Evolutionary conservation across 495 filamentous ascomycete species (phyloP).

Genomic region (Durotheca rogersii): DNA sequence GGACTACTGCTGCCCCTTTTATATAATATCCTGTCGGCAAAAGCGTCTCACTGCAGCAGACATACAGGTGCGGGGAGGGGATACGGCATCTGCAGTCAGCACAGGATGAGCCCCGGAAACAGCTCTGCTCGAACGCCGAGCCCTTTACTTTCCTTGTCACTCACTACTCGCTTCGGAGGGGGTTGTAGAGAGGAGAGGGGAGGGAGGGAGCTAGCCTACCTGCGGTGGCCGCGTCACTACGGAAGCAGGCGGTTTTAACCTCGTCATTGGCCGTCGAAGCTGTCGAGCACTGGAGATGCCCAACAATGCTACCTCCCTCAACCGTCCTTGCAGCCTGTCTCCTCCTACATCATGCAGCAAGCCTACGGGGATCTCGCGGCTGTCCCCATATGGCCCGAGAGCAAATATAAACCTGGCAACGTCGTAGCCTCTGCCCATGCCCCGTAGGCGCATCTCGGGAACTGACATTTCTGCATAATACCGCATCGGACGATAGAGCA

Average conservation of each 20-base stretch:
- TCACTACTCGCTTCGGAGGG: conserved; percentile 8
- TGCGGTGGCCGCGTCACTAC: conserved; percentile 23
- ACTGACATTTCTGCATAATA: no score
- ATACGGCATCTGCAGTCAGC: conserved; percentile 33
- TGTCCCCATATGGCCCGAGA: no score
- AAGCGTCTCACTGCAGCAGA: conserved; percentile 28
- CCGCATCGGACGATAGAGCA: no score
- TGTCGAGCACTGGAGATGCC: conserved; percentile 1
- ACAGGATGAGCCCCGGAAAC: conserved; percentile 24
- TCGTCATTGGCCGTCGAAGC: conserved; percentile 9
- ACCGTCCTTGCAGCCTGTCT: background rate
- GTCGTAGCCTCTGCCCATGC: no score
- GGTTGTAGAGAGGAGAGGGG: conserved; percentile 5
- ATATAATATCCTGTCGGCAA: conserved; percentile 13
- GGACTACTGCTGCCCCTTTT: conserved; percentile 16
- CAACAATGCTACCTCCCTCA: conserved; percentile 12
- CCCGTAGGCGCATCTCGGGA: no score
- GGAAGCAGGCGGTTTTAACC: background rate
- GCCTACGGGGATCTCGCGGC: conserved; percentile 1
- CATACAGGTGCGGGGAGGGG: conserved; percentile 26
- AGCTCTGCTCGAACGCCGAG: conserved; percentile 26
- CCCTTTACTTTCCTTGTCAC: background rate
- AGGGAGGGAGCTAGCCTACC: no score
- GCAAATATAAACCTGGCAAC: no score
- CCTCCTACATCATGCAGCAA: conserved; percentile 1